Conservation (phyloP, 495 filamentous ascomycete species). For the Bombardia bombarda region DNA sequence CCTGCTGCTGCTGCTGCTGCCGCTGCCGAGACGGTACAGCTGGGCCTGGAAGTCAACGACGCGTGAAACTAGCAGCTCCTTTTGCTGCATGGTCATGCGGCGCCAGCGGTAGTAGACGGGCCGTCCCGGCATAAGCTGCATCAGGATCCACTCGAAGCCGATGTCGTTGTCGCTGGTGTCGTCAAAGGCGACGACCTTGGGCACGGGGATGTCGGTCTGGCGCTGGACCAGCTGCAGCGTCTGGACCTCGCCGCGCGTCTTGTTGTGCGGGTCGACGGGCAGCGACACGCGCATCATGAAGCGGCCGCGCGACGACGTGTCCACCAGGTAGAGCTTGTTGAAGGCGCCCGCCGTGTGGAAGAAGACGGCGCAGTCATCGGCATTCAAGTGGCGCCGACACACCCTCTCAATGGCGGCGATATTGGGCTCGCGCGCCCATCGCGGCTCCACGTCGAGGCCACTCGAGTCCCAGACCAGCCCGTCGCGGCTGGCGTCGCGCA, state of each 20-base stretch:
- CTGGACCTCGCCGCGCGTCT: slow-evolving; percentile 48
- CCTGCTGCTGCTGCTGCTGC: slow-evolving; percentile 11
- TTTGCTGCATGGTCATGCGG: slow-evolving; percentile 24
- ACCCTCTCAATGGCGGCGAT: slow-evolving; percentile 19
- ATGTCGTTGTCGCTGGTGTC: slow-evolving; percentile 36
- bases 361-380: slow-evolving; percentile 8
- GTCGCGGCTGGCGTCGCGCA: slow-evolving; percentile 17
- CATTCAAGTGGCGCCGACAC: slow-evolving; percentile 15
- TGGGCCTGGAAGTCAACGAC: slow-evolving; percentile 30
- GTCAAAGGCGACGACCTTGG: slow-evolving; percentile 41
- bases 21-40: slow-evolving; percentile 18
- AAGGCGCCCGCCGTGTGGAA: slow-evolving; percentile 21
- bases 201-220: slow-evolving; percentile 44
- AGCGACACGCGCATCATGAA: slow-evolving; percentile 44
- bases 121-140: slow-evolving; percentile 39
- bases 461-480: slow-evolving; percentile 21
- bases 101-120: slow-evolving; percentile 35
- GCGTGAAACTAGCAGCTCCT: slow-evolving; percentile 28
- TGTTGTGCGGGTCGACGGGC: slow-evolving; percentile 45
- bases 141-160: slow-evolving; percentile 54
- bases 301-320: slow-evolving; percentile 7
- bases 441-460: slow-evolving; percentile 16
- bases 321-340: slow-evolving; percentile 31
- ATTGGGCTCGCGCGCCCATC: slow-evolving; percentile 23
- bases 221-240: slow-evolving; percentile 41